A percentile compares a stretch with the other conserved stretches of the same genome.
phyloP scores from a whole-genome alignment of 257 asterid genomes.

The Eucommia ulmoides region DNA sequence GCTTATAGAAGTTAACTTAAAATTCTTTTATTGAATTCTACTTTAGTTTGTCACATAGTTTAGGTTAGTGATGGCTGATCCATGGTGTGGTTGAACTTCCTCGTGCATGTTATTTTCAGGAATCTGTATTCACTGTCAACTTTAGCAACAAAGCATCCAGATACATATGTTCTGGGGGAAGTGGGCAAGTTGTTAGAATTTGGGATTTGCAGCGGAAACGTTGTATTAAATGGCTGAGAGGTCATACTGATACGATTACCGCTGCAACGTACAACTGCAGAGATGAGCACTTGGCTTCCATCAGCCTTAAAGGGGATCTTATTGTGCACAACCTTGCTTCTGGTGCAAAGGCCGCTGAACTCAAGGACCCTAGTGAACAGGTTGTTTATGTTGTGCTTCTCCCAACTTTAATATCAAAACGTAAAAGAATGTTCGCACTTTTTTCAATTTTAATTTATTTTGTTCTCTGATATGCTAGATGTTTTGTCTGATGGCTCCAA shows the following conservation, averaged over 20 bases:
- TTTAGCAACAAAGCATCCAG: slow-evolving; percentile 95
- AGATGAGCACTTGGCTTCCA: slow-evolving; percentile 96
- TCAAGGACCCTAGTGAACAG: slow-evolving; percentile 93
- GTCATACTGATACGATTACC: slow-evolving; percentile 79
- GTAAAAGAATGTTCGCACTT: too few species aligned
- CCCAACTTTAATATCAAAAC: slow-evolving; percentile 7
- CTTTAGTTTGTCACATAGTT: too few species aligned
- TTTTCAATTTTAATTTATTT: too few species aligned
- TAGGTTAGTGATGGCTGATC: too few species aligned
- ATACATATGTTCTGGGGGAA: slow-evolving; percentile 91
- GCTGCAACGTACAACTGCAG: slow-evolving; percentile 92
- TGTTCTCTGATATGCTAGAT: slow-evolving; percentile 15
- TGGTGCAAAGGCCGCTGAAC: slow-evolving; percentile 85
- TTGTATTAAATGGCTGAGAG: slow-evolving; percentile 93
- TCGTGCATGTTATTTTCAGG: slow-evolving; percentile 19
- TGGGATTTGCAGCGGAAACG: slow-evolving; percentile 97
- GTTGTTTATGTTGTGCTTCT: slow-evolving; percentile 25
- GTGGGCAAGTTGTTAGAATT: slow-evolving; percentile 84
- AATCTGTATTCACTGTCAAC: slow-evolving; percentile 70
- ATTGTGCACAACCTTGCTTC: slow-evolving; percentile 96
- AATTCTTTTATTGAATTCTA: too few species aligned
- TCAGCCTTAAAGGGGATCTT: slow-evolving; percentile 88
- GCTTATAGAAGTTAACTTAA: too few species aligned
- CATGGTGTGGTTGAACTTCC: neutral
- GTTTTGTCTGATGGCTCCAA: slow-evolving; percentile 21